phyloP scores from a whole-genome alignment of 108 stramenopile genomes.

The Pelagomonas calceolata region DNA sequence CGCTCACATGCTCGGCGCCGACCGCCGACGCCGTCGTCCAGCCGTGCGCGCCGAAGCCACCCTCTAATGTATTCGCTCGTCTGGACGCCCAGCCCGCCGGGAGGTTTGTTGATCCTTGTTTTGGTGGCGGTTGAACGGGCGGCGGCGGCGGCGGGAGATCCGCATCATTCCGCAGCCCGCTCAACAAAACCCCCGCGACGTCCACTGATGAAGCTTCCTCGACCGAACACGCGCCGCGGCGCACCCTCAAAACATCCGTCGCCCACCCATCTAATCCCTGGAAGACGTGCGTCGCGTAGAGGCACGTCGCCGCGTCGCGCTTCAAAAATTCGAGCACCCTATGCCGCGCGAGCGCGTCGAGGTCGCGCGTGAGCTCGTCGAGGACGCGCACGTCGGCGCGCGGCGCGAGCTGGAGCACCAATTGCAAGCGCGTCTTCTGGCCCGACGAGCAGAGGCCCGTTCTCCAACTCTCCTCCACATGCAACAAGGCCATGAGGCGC shows the following conservation, averaged over 20 bases:
- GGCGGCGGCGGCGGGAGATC: neutral
- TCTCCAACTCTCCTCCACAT: neutral
- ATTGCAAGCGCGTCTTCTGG: neutral
- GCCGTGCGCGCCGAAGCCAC: neutral
- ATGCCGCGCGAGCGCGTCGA: neutral
- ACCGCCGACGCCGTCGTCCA: neutral
- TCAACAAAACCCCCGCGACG: too few species aligned
- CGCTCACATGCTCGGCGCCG: neutral
- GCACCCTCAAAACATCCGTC: neutral
- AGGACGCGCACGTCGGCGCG: neutral
- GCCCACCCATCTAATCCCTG: neutral
- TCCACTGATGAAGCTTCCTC: too few species aligned
- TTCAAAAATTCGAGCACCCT: neutral
- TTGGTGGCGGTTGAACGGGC: neutral
- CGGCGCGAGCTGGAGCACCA: neutral
- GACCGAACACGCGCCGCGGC: neutral
- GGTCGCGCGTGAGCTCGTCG: neutral
- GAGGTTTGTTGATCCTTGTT: too few species aligned
- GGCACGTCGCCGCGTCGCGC: neutral
- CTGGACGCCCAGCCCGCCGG: neutral
- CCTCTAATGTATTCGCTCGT: neutral
- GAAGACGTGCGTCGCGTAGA: neutral
- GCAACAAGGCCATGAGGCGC: neutral
- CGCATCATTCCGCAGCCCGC: neutral
- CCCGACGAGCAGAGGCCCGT: neutral